Percentiles rank a stretch among this genome's conserved stretches.
Conservation (phyloP, 1,139 yeast genomes). For the Insectozyma bohioensis region DNA sequence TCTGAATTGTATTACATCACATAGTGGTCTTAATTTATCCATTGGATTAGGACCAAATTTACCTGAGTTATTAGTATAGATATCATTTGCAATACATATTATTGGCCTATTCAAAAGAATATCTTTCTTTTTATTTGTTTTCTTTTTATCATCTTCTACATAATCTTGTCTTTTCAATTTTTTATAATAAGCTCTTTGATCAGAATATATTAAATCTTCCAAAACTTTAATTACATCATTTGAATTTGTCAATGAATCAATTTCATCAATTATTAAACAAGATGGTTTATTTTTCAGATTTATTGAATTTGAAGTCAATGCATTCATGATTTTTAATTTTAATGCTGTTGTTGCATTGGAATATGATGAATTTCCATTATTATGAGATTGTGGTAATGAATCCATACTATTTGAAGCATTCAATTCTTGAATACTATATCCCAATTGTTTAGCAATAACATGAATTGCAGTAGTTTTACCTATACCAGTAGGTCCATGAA, state of each 20-base stretch:
- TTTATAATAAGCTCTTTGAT: slow-evolving; percentile 46
- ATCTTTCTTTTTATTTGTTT: slow-evolving; percentile 27
- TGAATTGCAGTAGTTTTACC: slow-evolving; percentile 94
- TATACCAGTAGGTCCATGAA: slow-evolving; percentile 94
- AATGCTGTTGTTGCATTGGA: slow-evolving; percentile 29
- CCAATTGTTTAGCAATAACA: slow-evolving; percentile 77
- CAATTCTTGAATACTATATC: slow-evolving; percentile 78
- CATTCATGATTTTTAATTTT: slow-evolving; percentile 59
- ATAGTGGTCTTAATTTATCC: slow-evolving; percentile 68
- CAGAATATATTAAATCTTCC: slow-evolving; percentile 59
- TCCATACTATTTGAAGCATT: slow-evolving; percentile 80
- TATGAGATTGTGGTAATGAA: slow-evolving; percentile 25
- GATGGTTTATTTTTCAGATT: slow-evolving; percentile 55
- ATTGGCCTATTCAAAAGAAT: slow-evolving; percentile 72
- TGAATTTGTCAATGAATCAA: slow-evolving; percentile 83
- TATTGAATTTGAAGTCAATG: slow-evolving; percentile 65
- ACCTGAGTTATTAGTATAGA: slow-evolving; percentile 52
- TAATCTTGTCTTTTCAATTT: slow-evolving; percentile 14
- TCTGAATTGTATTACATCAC: slow-evolving; percentile 69
- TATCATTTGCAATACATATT: slow-evolving; percentile 88
- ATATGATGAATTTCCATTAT: slow-evolving; percentile 10
- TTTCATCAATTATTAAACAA: slow-evolving; percentile 83
- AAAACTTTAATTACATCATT: slow-evolving; percentile 72
- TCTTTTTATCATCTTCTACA: slow-evolving; percentile 16
- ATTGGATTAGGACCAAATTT: slow-evolving; percentile 45